phyloP scores from a whole-genome alignment of 2,329 filamentous ascomycete genomes.

The Ascochyta viciae-villosae region DNA sequence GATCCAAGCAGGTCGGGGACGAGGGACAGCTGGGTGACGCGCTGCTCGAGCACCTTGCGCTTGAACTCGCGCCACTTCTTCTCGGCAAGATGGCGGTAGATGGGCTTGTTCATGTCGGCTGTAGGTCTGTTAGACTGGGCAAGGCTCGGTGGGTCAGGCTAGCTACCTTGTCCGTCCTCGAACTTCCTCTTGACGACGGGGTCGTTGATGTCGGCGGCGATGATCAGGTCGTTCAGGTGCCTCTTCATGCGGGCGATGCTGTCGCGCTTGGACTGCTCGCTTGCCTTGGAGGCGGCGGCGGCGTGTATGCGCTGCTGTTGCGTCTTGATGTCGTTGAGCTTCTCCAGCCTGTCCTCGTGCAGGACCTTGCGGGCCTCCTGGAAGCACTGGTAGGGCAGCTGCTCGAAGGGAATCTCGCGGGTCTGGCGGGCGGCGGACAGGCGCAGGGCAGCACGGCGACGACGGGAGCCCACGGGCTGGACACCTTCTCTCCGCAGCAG shows the following conservation, averaged over 20 bases:
- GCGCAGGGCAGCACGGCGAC: conserved; percentile 67
- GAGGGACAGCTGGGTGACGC: conserved; percentile 84
- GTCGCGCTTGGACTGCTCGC: conserved; percentile 69
- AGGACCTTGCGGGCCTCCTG: conserved; percentile 91
- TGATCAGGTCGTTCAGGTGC: conserved; percentile 80
- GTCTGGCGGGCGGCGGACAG: conserved; percentile 57
- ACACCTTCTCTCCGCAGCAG: conserved; percentile 70
- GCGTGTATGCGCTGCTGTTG: conserved; percentile 74
- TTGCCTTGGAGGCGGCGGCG: conserved; percentile 67
- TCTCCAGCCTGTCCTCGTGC: conserved; percentile 79
- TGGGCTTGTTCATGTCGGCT: conserved; percentile 96
- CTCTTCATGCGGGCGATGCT: conserved; percentile 73
- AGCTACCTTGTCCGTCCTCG: conserved; percentile 85
- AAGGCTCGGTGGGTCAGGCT: background rate
- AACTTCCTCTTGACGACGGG: conserved; percentile 91
- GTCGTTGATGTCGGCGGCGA: conserved; percentile 93
- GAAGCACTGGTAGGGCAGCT: conserved; percentile 96
- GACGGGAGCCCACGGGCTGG: conserved; percentile 80
- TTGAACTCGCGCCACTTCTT: conserved; percentile 87
- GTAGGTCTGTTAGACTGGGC: conserved; percentile 17
- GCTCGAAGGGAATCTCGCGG: conserved; percentile 82
- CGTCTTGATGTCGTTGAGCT: conserved; percentile 73
- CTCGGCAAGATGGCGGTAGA: conserved; percentile 90
- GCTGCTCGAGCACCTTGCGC: conserved; percentile 79
- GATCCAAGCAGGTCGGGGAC: conserved; percentile 86